These are phyloP conservation scores for Catenaria anguillulae DNA, from an alignment of 371 early-diverging fungal genomes.

Conservation along the genomic window DNA sequence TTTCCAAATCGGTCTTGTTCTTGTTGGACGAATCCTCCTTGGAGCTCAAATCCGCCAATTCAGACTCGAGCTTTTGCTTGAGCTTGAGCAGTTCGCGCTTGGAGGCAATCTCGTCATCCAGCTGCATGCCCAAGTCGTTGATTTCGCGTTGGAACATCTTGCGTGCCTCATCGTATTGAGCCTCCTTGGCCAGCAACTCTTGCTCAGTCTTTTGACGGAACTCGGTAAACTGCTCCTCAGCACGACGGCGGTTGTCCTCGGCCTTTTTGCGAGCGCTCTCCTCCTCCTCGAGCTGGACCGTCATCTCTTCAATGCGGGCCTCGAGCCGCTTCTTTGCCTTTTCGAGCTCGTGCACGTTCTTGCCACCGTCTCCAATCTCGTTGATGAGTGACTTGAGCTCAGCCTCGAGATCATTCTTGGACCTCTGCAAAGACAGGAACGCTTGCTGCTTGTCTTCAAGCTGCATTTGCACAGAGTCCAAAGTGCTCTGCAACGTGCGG, in stretches of 20 bases:
- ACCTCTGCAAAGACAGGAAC: conserved; percentile 31
- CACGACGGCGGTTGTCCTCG: conserved; percentile 44
- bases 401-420: conserved; percentile 50
- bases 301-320: conserved; percentile 36
- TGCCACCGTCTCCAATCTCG: conserved; percentile 62
- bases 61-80: conserved; percentile 44
- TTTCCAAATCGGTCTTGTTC: conserved; percentile 51
- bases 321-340: conserved; percentile 42
- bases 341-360: conserved; percentile 57
- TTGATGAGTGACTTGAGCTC: conserved; percentile 55
- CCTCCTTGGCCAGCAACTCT: conserved; percentile 50
- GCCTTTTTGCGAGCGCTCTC: conserved; percentile 30
- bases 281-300: conserved; percentile 46
- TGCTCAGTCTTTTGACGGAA: conserved; percentile 40
- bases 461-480: conserved; percentile 40
- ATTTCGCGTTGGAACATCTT: conserved; percentile 57
- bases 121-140: conserved; percentile 51
- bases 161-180: conserved; percentile 54
- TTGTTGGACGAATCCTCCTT: conserved; percentile 38
- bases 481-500: conserved; percentile 37
- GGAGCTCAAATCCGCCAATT: conserved; percentile 38
- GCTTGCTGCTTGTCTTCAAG: conserved; percentile 39
- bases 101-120: conserved; percentile 41
- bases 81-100: conserved; percentile 39
- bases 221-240: conserved; percentile 51